A percentile compares a stretch with the other conserved stretches of the same genome.
phyloP scores from a whole-genome alignment of 192 early-diverging fungal genomes.

The Coemansia sp. region DNA sequence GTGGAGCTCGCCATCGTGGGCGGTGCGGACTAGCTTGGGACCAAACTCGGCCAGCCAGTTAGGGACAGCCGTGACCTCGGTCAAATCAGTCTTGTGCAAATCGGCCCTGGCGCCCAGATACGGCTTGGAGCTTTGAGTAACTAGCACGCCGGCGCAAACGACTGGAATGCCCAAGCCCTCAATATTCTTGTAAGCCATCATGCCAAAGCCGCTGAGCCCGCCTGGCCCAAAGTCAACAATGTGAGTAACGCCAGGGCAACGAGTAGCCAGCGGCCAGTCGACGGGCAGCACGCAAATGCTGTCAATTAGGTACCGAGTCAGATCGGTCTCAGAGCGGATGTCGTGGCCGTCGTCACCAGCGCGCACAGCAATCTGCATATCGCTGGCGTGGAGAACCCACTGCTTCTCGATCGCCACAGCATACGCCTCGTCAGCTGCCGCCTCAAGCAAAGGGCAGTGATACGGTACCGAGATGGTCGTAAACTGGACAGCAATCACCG shows the following conservation, averaged over 20 bases:
- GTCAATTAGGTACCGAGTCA: constrained; percentile 71
- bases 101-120: constrained; percentile 75
- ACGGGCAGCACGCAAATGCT: constrained; percentile 68
- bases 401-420: constrained; percentile 22
- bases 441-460: constrained; percentile 36
- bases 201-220: constrained; percentile 81
- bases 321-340: constrained; percentile 58
- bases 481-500: constrained; percentile 79
- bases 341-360: constrained; percentile 84
- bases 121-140: constrained; percentile 18
- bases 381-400: constrained; percentile 21
- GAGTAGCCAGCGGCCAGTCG: constrained; percentile 66
- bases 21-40: constrained; percentile 76
- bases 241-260: constrained; percentile 68
- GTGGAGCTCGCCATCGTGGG: constrained; percentile 63
- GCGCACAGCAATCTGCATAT: constrained; percentile 64
- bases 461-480: constrained; percentile 91
- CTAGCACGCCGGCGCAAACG: constrained; percentile 24
- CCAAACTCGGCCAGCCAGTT: constrained; percentile 89
- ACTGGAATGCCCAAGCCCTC: constrained; percentile 82
- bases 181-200: constrained; percentile 83
- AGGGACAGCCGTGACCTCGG: constrained; percentile 70
- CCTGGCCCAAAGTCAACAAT: constrained; percentile 96
- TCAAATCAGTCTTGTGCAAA: constrained; percentile 69
- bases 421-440: background rate